Evolutionary conservation across 164 flowering plant species (phyloP).

Genomic region (Liriodendron chinense): DNA sequence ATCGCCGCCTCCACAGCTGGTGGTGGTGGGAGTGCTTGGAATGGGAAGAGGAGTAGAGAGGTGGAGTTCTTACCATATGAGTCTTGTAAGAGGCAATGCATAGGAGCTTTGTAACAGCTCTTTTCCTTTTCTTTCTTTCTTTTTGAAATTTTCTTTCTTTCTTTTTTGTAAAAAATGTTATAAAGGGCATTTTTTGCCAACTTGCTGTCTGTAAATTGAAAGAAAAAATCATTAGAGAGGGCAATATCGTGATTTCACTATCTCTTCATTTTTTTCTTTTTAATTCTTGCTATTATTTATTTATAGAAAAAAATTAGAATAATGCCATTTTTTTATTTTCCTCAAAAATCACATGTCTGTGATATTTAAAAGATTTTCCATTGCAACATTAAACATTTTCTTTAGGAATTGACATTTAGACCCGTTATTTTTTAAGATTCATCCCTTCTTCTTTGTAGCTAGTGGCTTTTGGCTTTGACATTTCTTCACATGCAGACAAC

Average conservation of each 20-base stretch:
- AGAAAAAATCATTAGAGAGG: not conserved
- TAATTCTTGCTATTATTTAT: not conserved
- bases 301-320: too few relatives aligned
- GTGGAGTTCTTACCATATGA: conserved; percentile 44
- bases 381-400: not conserved
- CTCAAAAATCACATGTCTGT: too few relatives aligned
- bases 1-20: conserved; percentile 5
- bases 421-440: not conserved
- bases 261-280: not conserved
- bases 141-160: not conserved
- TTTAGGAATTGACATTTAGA: not conserved
- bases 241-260: not conserved
- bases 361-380: not conserved
- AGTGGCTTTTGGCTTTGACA: not conserved
- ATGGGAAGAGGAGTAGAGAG: conserved; percentile 46
- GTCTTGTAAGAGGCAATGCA: conserved; percentile 52
- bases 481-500: not conserved
- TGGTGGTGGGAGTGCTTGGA: conserved; percentile 7
- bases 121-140: not conserved
- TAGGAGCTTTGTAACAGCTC: conserved; percentile 41
- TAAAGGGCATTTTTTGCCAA: not conserved
- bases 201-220: not conserved
- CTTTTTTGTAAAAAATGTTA: not conserved
- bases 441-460: not conserved
- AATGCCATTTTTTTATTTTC: not conserved